Conservation (phyloP, 805 yeast genomes). For the Phaffomyces opuntiae region DNA sequence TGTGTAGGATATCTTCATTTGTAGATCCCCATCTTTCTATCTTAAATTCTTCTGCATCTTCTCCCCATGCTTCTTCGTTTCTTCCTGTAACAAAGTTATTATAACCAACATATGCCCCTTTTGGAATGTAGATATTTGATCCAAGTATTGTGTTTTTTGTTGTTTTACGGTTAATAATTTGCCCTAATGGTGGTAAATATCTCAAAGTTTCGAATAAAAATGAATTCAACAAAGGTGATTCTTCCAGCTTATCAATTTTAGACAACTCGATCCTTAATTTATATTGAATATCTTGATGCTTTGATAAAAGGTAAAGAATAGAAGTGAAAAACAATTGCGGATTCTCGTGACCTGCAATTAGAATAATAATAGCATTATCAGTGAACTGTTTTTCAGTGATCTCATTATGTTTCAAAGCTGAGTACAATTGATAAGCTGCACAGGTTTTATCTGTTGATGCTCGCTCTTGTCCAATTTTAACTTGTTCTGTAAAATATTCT, state of each 20-base stretch:
- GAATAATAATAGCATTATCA: constrained; percentile 47
- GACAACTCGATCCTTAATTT: constrained; percentile 22
- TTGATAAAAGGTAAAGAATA: constrained; percentile 39
- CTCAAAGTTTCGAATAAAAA: constrained; percentile 42
- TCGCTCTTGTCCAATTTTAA: constrained; percentile 25
- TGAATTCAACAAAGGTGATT: constrained; percentile 26
- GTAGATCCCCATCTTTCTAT: constrained; percentile 48
- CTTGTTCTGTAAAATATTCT: constrained; percentile 26
- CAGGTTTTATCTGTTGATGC: constrained; percentile 22
- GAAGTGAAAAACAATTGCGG: constrained; percentile 48
- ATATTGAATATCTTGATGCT: constrained; percentile 29
- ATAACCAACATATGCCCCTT: constrained; percentile 47
- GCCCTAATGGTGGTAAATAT: constrained; percentile 50
- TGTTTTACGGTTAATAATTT: constrained; percentile 45
- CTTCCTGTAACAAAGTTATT: constrained; percentile 48
- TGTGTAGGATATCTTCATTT: constrained; percentile 29
- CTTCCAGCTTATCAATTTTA: constrained; percentile 7
- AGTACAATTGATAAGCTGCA: constrained; percentile 35
- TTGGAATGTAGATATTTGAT: constrained; percentile 36
- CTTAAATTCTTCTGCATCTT: constrained; percentile 35
- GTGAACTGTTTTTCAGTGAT: constrained; percentile 40
- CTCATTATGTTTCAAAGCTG: constrained; percentile 30
- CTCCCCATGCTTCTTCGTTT: constrained; percentile 36
- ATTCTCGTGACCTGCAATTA: constrained; percentile 61
- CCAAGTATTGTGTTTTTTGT: constrained; percentile 34